Evolutionary conservation across 192 early-diverging fungal species (phyloP).

Genomic region (Phlyctochytrium planicorne): DNA sequence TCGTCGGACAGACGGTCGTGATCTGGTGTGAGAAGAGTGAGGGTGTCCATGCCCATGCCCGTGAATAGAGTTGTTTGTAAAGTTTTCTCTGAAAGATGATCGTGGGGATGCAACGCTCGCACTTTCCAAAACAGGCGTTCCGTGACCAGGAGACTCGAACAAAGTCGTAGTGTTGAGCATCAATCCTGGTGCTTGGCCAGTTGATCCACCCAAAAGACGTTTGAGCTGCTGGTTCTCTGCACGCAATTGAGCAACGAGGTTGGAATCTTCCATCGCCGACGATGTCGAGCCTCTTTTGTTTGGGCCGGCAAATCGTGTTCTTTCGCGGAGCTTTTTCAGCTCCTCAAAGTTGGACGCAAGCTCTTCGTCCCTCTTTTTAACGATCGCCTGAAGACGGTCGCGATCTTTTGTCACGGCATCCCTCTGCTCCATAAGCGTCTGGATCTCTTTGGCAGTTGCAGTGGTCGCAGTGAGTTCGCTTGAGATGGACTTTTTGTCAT

Average conservation of each 20-base stretch:
- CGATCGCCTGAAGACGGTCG: constrained; percentile 51
- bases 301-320: not conserved
- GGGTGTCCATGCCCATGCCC: not conserved
- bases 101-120: constrained; percentile 8
- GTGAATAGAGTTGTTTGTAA: too few relatives aligned
- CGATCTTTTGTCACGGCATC: constrained; percentile 47
- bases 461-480: constrained; percentile 38
- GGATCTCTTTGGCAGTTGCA: constrained; percentile 44
- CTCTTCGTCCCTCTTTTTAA: constrained; percentile 52
- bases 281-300: constrained; percentile 24
- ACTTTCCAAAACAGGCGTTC: not conserved
- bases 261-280: not conserved
- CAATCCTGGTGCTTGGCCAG: not conserved
- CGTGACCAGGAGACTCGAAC: not conserved
- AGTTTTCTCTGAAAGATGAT: too few relatives aligned
- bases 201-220: constrained; percentile 1
- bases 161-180: not conserved
- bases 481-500: constrained; percentile 40
- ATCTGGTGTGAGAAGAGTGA: not conserved
- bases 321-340: constrained; percentile 19
- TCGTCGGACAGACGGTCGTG: constrained; percentile 3
- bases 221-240: constrained; percentile 22
- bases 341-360: constrained; percentile 46
- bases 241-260: constrained; percentile 6
- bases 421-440: constrained; percentile 46